Evolutionary conservation across 2,329 filamentous ascomycete species (phyloP).

Genomic region (Cytospora piceicola): DNA sequence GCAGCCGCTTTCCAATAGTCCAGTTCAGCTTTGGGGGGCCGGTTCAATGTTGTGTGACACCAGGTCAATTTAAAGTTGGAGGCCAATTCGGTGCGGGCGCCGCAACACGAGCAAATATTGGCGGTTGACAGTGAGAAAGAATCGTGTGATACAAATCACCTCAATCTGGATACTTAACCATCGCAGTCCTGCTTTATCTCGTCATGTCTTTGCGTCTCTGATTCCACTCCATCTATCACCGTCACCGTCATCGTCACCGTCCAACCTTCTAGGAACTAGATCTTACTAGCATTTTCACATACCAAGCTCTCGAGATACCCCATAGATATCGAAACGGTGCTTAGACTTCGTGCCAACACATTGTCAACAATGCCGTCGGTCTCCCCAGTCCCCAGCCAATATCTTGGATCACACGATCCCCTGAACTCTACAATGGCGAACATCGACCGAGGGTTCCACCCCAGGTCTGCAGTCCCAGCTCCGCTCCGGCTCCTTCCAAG

Average conservation of each 20-base stretch:
- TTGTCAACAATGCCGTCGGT: not conserved
- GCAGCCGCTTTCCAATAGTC: not conserved
- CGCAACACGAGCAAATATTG: not conserved
- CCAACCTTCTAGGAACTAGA: no score
- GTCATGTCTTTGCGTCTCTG: not conserved
- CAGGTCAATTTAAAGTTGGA: not conserved
- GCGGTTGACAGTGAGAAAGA: not conserved
- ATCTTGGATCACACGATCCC: not conserved
- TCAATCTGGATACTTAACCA: not conserved
- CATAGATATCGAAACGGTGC: not conserved
- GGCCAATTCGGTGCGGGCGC: not conserved
- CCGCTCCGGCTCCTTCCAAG: conserved; percentile 20
- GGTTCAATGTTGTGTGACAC: not conserved
- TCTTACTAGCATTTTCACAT: no score
- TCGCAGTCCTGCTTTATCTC: not conserved
- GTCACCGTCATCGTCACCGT: no score
- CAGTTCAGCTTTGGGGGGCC: not conserved
- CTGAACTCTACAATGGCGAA: not conserved
- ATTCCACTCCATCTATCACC: no score
- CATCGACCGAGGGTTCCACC: conserved; percentile 8
- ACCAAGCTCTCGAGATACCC: no score
- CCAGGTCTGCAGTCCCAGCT: conserved; percentile 12
- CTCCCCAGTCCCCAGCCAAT: not conserved
- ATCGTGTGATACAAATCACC: not conserved
- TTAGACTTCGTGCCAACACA: not conserved